Conservation (phyloP, 2,329 filamentous ascomycete species). For the Colletotrichum spinosum region DNA sequence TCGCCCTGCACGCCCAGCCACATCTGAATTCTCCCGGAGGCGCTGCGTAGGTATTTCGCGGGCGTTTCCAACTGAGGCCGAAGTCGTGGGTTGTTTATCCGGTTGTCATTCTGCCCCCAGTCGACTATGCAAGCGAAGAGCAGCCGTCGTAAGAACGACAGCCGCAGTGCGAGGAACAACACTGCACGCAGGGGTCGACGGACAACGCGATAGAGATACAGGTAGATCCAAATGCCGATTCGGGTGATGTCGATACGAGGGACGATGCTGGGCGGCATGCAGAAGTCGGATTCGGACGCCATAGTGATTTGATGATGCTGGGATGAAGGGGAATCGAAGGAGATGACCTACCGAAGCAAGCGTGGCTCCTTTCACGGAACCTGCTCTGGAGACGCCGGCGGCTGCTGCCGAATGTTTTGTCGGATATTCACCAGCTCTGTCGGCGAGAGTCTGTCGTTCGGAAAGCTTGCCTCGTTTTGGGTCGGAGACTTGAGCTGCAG, state of each 20-base stretch:
- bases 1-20: slow-evolving; percentile 16
- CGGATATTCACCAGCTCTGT: slow-evolving; percentile 65
- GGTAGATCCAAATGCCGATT: slow-evolving; percentile 13
- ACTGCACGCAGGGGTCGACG: slow-evolving; percentile 13
- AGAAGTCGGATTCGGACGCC: slow-evolving; percentile 7
- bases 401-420: slow-evolving; percentile 52
- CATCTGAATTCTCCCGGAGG: slow-evolving; percentile 22
- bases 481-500: slow-evolving; percentile 57
- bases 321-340: background rate
- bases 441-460: slow-evolving; percentile 55
- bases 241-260: slow-evolving; percentile 8
- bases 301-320: slow-evolving; percentile 6
- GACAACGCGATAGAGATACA: slow-evolving; percentile 7
- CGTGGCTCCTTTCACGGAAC: slow-evolving; percentile 21
- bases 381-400: slow-evolving; percentile 42
- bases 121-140: slow-evolving; percentile 17
- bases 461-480: slow-evolving; percentile 63
- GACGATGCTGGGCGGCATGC: background rate
- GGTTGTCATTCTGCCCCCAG: background rate
- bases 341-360: slow-evolving; percentile 26
- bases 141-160: background rate
- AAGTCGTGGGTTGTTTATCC: background rate
- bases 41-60: slow-evolving; percentile 15
- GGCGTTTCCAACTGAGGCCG: background rate
- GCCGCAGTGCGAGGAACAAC: background rate